Base-by-base conservation (phyloP, 352 stramenopile genomes). In the Globisporangium cystogenes region DNA sequence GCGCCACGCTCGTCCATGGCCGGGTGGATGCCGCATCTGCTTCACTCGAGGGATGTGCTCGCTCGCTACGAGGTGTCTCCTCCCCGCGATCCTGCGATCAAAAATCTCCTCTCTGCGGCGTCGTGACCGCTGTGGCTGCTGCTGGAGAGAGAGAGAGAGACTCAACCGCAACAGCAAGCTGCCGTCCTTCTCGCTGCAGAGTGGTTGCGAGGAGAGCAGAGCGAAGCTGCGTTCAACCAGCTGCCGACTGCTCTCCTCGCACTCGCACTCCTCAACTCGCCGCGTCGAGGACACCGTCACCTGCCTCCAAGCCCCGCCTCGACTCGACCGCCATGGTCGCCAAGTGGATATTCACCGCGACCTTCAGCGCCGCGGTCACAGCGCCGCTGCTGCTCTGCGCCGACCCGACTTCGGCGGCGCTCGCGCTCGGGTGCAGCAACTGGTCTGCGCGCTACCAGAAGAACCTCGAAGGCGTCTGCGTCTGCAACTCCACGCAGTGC, bases 401-500 rank as follows among this genome's bases (percentile, higher is more conserved):
- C 24, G 35, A 49, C n/a, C 18, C 29, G 12, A 35, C 53, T n/a
- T 48, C 26, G 2, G 44, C 53, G n/a, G 53, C 53, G 16, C 53
- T 53, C 36, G 53, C 53, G 0, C 20, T 61, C 29, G 55, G 48
- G 1, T 82, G 72, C 59, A 71, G 46, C 55, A 82, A 58, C 40
- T 82, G 69, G 66, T 82, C 72, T n/a, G 60, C 45, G 1, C 67
- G 67, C 15, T 82, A 66, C 65, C 50, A 82, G 27, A 68, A 66
- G 46, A 68, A 70, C 31, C 64, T 82, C 29, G 53, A 74, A 33
- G 72, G 72, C 12, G 72, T 82, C 48, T 82, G 72, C 56, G 72
- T 82, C 44, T 82, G 72, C 61, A 82, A 76, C 37, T 55, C 55
- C 26, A 70, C 61, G 33, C 58, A 77, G 16, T 88, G 77, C 23